phyloP scores from a whole-genome alignment of 306 rosid genomes.

The Begonia peltatifolia region DNA sequence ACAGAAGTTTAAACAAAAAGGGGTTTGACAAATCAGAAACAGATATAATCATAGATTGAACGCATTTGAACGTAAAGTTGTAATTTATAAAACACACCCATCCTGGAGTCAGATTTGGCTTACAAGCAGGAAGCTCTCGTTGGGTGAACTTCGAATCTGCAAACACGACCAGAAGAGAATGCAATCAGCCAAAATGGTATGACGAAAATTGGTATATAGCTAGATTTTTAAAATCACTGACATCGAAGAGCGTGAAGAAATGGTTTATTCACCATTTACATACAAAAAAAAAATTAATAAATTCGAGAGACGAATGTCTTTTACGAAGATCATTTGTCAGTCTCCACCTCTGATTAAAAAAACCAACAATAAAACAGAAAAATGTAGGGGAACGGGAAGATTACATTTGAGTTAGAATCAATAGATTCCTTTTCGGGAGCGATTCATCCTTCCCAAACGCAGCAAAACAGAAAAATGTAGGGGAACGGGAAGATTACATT shows the following conservation, averaged over 20 bases:
- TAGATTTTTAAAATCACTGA: too few species aligned
- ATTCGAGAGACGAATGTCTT: too few species aligned
- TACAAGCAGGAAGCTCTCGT: slow-evolving; percentile 94
- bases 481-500: slow-evolving; percentile 2
- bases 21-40: background rate
- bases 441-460: too few species aligned
- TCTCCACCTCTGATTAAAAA: too few species aligned
- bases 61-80: background rate
- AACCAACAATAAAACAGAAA: background rate
- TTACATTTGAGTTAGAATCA: slow-evolving; percentile 12
- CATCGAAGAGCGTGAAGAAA: too few species aligned
- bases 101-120: slow-evolving; percentile 81
- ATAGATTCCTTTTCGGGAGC: too few species aligned
- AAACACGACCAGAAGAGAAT: background rate
- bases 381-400: background rate
- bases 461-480: background rate
- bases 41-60: background rate
- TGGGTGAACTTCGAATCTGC: slow-evolving; percentile 77
- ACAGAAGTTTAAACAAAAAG: background rate
- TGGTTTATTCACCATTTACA: too few species aligned
- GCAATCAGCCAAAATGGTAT: background rate
- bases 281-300: too few species aligned
- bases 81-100: slow-evolving; percentile 33
- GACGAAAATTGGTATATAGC: too few species aligned
- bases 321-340: too few species aligned